Conservation (phyloP, 164 flowering plant genomes). For the Berberis vulgaris region DNA sequence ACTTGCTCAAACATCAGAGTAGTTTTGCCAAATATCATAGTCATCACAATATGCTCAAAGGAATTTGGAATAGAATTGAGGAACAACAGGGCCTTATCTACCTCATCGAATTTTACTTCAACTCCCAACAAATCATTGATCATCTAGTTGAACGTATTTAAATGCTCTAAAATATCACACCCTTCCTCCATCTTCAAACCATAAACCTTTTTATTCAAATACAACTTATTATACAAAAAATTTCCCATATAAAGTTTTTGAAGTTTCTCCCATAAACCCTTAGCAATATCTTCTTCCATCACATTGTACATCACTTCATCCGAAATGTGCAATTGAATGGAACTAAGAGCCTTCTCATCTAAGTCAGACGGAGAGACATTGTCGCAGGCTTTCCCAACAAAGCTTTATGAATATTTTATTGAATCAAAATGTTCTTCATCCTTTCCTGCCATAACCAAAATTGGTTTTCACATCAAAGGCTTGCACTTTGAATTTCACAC, state of each 20-base stretch:
- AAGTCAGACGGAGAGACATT: neutral
- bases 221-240: neutral
- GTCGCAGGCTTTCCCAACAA: neutral
- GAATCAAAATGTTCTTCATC: neutral
- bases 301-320: conserved; percentile 3
- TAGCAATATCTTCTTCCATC: neutral
- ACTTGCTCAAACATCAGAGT: neutral
- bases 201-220: neutral
- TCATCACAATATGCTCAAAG: neutral
- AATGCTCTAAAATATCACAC: neutral
- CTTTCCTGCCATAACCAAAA: conserved; percentile 2
- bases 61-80: neutral
- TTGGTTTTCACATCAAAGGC: neutral
- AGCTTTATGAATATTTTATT: neutral
- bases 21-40: neutral
- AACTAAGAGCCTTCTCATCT: neutral
- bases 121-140: neutral
- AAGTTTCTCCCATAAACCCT: neutral
- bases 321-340: neutral
- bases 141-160: neutral
- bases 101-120: conserved; percentile 1
- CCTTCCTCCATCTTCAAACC: neutral
- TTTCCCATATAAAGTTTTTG: neutral
- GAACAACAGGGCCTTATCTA: neutral
- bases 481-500: neutral